Evolutionary conservation across 75 land plant genomes (phyloP), one percentile per base, ranked within the genome.

Genomic region (Cunninghamia lanceolata): DNA sequence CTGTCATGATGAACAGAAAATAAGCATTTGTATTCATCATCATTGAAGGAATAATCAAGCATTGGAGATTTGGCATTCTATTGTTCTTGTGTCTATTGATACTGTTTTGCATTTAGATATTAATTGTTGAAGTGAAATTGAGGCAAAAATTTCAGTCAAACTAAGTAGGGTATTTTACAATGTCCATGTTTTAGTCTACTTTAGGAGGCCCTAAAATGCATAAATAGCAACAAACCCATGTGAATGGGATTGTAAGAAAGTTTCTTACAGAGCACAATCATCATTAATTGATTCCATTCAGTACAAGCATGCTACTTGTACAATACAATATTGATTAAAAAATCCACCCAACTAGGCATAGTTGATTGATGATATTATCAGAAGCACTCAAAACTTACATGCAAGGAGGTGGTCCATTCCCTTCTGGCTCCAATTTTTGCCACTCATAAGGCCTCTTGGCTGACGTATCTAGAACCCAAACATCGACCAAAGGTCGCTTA

Each of bases 371-470:
- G 82, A 3, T 28, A 80, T 40, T 80, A 28, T 80, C 13, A 34
- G 16, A 43, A 43, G 82, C 30, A 80, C n/a, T 83, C 50, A 83
- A 34, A 46, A 85, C 87, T 40, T 90, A 91, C 93, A 91, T 91
- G 93, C 93, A 91, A 53, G 93, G 92, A 76, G 93, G 93, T 56
- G 93, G 93, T 43, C 93, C 92, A 76, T 91, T 92, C n/a, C 93
- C 93, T 88, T 91, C 93, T 74, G 93, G 93, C 83, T 91, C 93
- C 70, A 91, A 85, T 84, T 84, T 90, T 86, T 90, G 71, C 93
- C 93, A 91, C 54, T 91, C 92, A 66, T 91, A 91, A 70, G 93
- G 93, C n/a, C n/a, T 63, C 77, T 91, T 91, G 59, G 93, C 93
- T 82, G 93, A 90, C 53, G 93, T 91, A 53, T 91, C 93, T 25